Evolutionary conservation across 2,329 filamentous ascomycete genomes (phyloP), one percentile per base, ranked within the genome.

Genomic region (Hypoxylon sp.): DNA sequence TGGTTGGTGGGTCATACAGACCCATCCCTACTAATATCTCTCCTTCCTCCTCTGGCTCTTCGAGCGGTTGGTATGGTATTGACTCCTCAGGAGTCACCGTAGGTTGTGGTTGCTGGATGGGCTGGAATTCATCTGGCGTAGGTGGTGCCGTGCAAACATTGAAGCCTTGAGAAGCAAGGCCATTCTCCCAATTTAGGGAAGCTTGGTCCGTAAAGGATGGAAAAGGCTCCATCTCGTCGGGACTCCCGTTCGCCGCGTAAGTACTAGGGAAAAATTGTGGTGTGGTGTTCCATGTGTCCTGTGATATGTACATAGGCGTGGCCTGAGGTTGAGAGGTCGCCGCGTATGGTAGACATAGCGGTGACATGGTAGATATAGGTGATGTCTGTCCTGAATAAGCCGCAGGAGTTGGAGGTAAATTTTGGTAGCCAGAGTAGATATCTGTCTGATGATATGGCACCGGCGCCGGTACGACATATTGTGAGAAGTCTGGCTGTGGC

Each of bases 1-100:
- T 86, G 61, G 90, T 90, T 0, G 92, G 92, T 3, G 88, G 83
- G 74, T 94, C 92, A 78, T 96, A 96, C 0, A 96, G 86, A 0
- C 93, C 93, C 87, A 96, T 91, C 20, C 92, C 92, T n/a, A 94
- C 86, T 1, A 95, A 85, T 66, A 94, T 91, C 75, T 94, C 92
- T 40, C 89, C 91, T 13, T 86, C 83, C 27, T 84, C 88, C 53
- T 87, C 83, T 10, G 81, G 77, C 42, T 88, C 84, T 33, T 86
- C 84, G 25, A 88, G 79, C 5, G 85, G 73, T 61, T 85, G 81
- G 68, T 85, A 87, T 10, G 82, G 79, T 55, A 85, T 83, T 5
- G 80, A 77, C 64, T 87, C 86, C 53, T 89, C 85, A 10, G 85
- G 78, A 33, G 84, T 77, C 8, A 84, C 77, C 20, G 78, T 76